These are phyloP conservation scores for Cicer chorassanicum DNA, from an alignment of 306 rosid genomes.

Conservation along the genomic window DNA sequence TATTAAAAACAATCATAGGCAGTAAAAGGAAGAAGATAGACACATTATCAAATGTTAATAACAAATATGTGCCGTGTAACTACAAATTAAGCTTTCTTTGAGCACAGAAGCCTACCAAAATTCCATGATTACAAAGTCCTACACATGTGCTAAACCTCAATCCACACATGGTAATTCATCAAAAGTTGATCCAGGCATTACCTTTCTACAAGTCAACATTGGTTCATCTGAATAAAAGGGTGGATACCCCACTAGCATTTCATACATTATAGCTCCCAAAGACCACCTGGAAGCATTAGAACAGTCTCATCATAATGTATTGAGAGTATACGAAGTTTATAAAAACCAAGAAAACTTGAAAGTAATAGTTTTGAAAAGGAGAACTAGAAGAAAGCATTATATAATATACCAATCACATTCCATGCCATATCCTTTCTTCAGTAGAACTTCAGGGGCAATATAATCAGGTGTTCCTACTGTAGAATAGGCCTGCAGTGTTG, in stretches of 20 bases:
- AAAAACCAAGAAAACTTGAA: slow-evolving; percentile 7
- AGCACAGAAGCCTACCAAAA: slow-evolving; percentile 9
- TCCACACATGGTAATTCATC: slow-evolving; percentile 20
- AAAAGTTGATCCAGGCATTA: slow-evolving; percentile 47
- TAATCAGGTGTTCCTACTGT: slow-evolving; percentile 99
- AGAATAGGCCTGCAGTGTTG: slow-evolving; percentile 83
- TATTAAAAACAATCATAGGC: slow-evolving; percentile 15
- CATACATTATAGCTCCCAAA: slow-evolving; percentile 97
- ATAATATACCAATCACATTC: slow-evolving; percentile 86
- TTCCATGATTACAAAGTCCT: slow-evolving; percentile 33
- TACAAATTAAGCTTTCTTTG: slow-evolving; percentile 22
- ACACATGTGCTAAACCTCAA: slow-evolving; percentile 22
- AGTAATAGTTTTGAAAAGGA: slow-evolving; percentile 30
- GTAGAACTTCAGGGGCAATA: slow-evolving; percentile 97
- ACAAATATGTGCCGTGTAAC: neutral
- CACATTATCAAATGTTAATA: slow-evolving; percentile 3
- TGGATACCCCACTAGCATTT: slow-evolving; percentile 98
- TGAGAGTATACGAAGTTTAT: slow-evolving; percentile 17
- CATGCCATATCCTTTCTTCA: slow-evolving; percentile 99
- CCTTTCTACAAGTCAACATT: slow-evolving; percentile 97
- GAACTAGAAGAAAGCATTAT: slow-evolving; percentile 16
- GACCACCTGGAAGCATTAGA: slow-evolving; percentile 83
- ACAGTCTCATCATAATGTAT: slow-evolving; percentile 44
- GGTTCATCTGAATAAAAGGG: slow-evolving; percentile 99
- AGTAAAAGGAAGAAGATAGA: slow-evolving; percentile 6